Percentiles rank a stretch among this genome's conserved stretches.
These are phyloP conservation scores for Alternaria metachromatica DNA, from an alignment of 2,329 filamentous ascomycete genomes.

Conservation along the genomic window DNA sequence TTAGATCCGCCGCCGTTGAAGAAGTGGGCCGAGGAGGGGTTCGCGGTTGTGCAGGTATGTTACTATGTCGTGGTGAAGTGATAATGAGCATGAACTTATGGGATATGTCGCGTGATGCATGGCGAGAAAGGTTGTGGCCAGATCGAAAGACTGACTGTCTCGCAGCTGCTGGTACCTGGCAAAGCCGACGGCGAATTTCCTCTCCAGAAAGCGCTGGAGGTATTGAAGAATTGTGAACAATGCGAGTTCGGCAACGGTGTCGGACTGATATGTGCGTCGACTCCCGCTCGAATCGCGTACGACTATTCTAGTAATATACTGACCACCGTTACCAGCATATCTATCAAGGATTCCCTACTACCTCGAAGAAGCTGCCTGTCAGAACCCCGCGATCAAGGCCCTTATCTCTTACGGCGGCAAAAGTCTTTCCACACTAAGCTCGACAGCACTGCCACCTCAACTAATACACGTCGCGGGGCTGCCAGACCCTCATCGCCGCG, in stretches of 20 bases:
- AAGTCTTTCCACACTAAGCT: constrained; percentile 34
- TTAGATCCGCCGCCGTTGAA: constrained; percentile 62
- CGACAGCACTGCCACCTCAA: constrained; percentile 32
- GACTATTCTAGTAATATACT: neutral
- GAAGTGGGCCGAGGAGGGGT: constrained; percentile 78
- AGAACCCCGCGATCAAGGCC: constrained; percentile 36
- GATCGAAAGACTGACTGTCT: neutral
- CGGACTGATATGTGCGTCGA: constrained; percentile 40
- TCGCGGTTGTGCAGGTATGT: constrained; percentile 61
- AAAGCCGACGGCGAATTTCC: constrained; percentile 43
- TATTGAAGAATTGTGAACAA: constrained; percentile 27
- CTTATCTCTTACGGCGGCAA: constrained; percentile 42
- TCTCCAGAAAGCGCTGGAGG: constrained; percentile 33
- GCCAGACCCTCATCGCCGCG: constrained; percentile 23
- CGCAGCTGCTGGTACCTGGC: constrained; percentile 54
- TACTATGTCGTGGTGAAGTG: neutral
- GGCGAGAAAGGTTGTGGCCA: constrained; percentile 50
- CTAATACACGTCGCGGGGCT: constrained; percentile 37
- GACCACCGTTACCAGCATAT: constrained; percentile 32
- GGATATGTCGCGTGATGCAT: neutral
- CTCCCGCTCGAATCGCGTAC: neutral
- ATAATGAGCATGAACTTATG: neutral
- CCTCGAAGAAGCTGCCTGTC: constrained; percentile 35
- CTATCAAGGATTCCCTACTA: constrained; percentile 41
- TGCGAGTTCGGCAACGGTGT: constrained; percentile 37